A percentile compares a stretch with the other conserved stretches of the same genome.
These are phyloP conservation scores for Ascochyta pisi DNA, from an alignment of 2,329 filamentous ascomycete species.

Conservation along the genomic window DNA sequence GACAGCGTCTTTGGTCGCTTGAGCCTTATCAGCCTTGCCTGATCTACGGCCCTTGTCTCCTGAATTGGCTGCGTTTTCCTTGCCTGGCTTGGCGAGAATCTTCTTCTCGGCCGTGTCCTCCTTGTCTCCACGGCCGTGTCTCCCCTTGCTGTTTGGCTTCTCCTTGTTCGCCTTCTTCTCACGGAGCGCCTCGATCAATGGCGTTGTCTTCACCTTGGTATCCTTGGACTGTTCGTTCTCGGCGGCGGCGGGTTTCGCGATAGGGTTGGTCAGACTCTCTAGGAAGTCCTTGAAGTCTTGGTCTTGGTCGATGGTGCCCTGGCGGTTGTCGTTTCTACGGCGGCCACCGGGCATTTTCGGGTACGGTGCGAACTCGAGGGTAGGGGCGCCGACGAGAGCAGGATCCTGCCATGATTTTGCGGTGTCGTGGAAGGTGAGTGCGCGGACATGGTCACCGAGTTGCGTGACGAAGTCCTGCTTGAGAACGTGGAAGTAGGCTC, in stretches of 20 bases:
- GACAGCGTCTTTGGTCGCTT: slow-evolving; percentile 66
- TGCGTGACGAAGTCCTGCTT: slow-evolving; percentile 70
- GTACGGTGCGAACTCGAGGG: slow-evolving; percentile 82
- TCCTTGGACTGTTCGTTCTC: slow-evolving; percentile 62
- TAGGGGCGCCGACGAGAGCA: slow-evolving; percentile 77
- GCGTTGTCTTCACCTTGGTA: slow-evolving; percentile 79
- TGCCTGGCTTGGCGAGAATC: slow-evolving; percentile 40
- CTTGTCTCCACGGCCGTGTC: slow-evolving; percentile 63
- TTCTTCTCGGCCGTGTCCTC: slow-evolving; percentile 62
- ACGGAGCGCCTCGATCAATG: slow-evolving; percentile 85
- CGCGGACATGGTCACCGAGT: slow-evolving; percentile 74
- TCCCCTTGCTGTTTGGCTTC: slow-evolving; percentile 61
- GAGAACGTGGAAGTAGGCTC: slow-evolving; percentile 83
- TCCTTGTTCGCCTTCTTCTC: slow-evolving; percentile 87
- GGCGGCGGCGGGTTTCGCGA: slow-evolving; percentile 61
- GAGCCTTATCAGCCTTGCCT: slow-evolving; percentile 65
- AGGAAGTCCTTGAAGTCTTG: slow-evolving; percentile 94
- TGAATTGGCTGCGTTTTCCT: slow-evolving; percentile 37
- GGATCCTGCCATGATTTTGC: slow-evolving; percentile 76
- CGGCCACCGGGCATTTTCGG: slow-evolving; percentile 80
- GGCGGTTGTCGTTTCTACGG: slow-evolving; percentile 78
- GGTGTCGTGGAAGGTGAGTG: slow-evolving; percentile 78
- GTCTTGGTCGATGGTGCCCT: slow-evolving; percentile 96
- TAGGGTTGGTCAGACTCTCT: slow-evolving; percentile 79
- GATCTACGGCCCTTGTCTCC: slow-evolving; percentile 50